Evolutionary conservation across 2,329 filamentous ascomycete genomes (phyloP), one percentile per base, ranked within the genome.

Genomic region (Tolypocladium album): DNA sequence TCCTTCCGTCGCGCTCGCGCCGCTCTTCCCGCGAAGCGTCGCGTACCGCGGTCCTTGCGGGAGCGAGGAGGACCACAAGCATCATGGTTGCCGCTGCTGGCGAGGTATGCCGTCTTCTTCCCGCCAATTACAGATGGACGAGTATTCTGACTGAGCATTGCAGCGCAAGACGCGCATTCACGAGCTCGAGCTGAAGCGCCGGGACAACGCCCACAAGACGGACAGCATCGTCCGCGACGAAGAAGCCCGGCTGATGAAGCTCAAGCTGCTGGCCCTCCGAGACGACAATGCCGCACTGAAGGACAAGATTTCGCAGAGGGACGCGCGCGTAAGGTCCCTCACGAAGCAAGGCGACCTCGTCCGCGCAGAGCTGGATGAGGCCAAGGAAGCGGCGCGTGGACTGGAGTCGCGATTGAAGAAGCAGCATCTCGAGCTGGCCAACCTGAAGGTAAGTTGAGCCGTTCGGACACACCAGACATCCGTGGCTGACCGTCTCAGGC

Each of bases 181-280:
- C 64, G 72, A 79, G 31, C 80, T 92, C 58, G 90, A 95, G 70
- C 75, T 88, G 62, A 83, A 83, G 66, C 90, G 92, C 70, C 84
- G 88, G 65, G 80, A 82, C 61, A 82, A 81, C 64, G 74, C 83
- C 59, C 85, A 88, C 65, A 79, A 86, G 59, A 82, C 88, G 42
- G 82, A 89, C 58, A 77, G 87, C 13, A 79, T 95, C 59, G 76
- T 84, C 65, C 89, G 89, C 67, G 85, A 91, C 64, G 92, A 97
- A 71, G 84, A 87, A 61, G 79, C 84, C 45, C 86, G 92, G 56
- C 82, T 86, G 64, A 74, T 91, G 58, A 85, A 85, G 65, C 79
- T 93, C 62, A 83, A 87, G 63, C 79, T 87, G 59, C 75, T 92
- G 59, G 74, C 92, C n/a, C 77, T 89, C n/a, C 81, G 87, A 63